phyloP scores from a whole-genome alignment of 1,284 basidiomycete species.

The Ganoderma sinense region DNA sequence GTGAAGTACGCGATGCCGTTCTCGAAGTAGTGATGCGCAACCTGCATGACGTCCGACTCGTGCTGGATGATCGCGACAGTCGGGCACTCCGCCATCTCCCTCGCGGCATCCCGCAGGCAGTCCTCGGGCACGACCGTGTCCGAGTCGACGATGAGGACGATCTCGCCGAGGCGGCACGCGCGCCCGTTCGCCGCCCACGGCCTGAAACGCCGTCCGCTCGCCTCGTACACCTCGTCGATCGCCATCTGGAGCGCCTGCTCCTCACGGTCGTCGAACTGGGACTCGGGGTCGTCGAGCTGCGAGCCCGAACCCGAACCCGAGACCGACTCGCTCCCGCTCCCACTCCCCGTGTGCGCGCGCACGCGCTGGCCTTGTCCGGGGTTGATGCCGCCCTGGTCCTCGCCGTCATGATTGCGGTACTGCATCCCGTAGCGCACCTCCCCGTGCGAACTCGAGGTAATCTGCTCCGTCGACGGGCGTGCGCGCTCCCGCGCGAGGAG shows the following conservation, averaged over 20 bases:
- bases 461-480: slow-evolving; percentile 8
- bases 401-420: slow-evolving; percentile 44
- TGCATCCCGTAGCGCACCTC: slow-evolving; percentile 43
- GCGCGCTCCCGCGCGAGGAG: slow-evolving; percentile 45
- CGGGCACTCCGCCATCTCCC: slow-evolving; percentile 61
- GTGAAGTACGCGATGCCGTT: slow-evolving; percentile 67
- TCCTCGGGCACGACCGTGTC: slow-evolving; percentile 68
- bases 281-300: slow-evolving; percentile 19
- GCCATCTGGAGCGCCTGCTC: slow-evolving; percentile 49
- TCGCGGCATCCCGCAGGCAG: slow-evolving; percentile 63
- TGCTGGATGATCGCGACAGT: slow-evolving; percentile 62
- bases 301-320: slow-evolving; percentile 25
- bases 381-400: slow-evolving; percentile 39
- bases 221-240: slow-evolving; percentile 52
- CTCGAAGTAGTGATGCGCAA: slow-evolving; percentile 66
- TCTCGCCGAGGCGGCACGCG: slow-evolving; percentile 49
- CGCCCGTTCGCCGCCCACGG: slow-evolving; percentile 53
- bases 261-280: slow-evolving; percentile 43
- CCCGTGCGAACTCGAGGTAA: slow-evolving; percentile 19
- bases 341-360: slow-evolving; percentile 2
- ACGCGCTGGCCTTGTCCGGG: slow-evolving; percentile 30
- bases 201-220: slow-evolving; percentile 44
- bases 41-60: slow-evolving; percentile 60
- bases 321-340: not conserved
- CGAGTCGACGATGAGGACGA: slow-evolving; percentile 58